Evolutionary conservation across 2,329 filamentous ascomycete genomes (phyloP), one percentile per base, ranked within the genome.

Genomic region (Orbilia ellipsospora): DNA sequence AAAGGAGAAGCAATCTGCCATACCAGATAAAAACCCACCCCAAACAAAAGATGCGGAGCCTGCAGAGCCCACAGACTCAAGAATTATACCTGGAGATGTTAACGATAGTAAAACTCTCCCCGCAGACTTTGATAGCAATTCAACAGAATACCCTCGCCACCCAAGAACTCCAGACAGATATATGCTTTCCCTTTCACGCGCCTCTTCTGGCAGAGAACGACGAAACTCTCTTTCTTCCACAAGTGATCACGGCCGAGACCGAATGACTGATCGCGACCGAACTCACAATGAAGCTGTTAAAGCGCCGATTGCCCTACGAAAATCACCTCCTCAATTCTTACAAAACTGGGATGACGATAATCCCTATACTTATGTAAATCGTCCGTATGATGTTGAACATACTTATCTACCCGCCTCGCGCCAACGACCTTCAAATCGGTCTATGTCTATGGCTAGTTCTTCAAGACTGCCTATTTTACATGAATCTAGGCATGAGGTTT

Each of bases 161-260:
- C 72, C 72, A 13, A 64, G 72, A 40, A 75, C 72, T 28, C 72
- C 72, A 16, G 72, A 75, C 31, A 68, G 72, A 55, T 75, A 75
- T 42, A 64, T 75, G 72, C 52, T 75, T 4, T 75, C 72, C 6
- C 52, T 75, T 2, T 75, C 72, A n/a, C 42, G 72, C 7, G 59
- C 56, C 8, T 59, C 63, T 7, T 75, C 72, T 26, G 44, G 48
- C 2, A 44, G 59, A 44, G 72, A 75, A 69, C 72, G 72, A 12
- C 65, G 72, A 28, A 75, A 65, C 51, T 75, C 72, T 23, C 42
- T 68, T 40, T 60, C 72, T 1, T 75, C 72, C 8, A 28, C 64
- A 1, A 67, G 64, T 26, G 72, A 75, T 52, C 44, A 48, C 44
- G 44, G 44, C 44, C 44, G 44, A 5, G 44, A 48, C 16, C 26